Conservation (phyloP, 1,139 yeast species). For the Ashbya aceris region DNA sequence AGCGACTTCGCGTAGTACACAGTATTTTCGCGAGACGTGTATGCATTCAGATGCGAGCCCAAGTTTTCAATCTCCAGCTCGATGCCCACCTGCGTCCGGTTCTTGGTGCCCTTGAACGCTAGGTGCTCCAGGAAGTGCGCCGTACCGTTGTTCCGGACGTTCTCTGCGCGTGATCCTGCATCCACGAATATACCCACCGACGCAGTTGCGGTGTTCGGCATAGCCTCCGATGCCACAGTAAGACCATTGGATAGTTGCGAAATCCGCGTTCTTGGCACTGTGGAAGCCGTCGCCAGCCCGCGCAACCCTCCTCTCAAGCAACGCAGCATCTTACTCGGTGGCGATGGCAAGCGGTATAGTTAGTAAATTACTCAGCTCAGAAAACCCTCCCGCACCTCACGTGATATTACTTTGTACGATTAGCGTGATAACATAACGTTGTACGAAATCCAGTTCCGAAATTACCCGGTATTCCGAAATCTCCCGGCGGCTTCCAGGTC, state of each 20-base stretch:
- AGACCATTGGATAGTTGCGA: conserved; percentile 73
- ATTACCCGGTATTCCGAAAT: too few species aligned
- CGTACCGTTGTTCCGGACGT: conserved; percentile 75
- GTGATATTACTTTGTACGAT: neutral
- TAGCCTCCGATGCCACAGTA: conserved; percentile 83
- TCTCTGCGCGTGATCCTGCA: conserved; percentile 97
- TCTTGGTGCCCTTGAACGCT: conserved; percentile 88
- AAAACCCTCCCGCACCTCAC: neutral
- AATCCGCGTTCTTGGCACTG: conserved; percentile 43
- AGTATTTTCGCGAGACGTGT: conserved; percentile 94
- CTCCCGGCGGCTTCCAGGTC: too few species aligned
- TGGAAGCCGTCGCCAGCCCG: conserved; percentile 11
- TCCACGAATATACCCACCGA: conserved; percentile 92
- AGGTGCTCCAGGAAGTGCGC: conserved; percentile 96
- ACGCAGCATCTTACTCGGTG: neutral
- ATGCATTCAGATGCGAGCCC: conserved; percentile 95
- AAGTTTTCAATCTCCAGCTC: conserved; percentile 93
- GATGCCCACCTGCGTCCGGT: conserved; percentile 71
- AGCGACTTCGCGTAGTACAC: conserved; percentile 91
- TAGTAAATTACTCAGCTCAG: too few species aligned
- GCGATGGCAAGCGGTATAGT: neutral
- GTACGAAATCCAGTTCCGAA: too few species aligned
- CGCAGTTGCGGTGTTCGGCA: conserved; percentile 87
- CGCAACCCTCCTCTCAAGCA: too few species aligned
- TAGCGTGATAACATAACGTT: too few species aligned